A percentile compares a stretch with the other conserved stretches of the same genome.
These are phyloP conservation scores for Taphrina betulina DNA, from an alignment of 1,139 yeast genomes.

Conservation along the genomic window DNA sequence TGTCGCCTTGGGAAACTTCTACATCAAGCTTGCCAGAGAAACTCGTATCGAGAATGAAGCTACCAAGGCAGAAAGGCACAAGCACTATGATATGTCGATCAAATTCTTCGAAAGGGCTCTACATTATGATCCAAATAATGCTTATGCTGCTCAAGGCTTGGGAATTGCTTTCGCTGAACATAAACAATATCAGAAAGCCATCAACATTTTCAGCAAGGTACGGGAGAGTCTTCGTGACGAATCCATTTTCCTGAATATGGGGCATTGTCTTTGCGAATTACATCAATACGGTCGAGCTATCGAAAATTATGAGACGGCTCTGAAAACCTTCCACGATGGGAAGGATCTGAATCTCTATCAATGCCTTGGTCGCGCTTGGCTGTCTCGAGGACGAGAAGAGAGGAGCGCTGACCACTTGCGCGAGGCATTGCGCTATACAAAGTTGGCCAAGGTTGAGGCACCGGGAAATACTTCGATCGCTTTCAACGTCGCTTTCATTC, in stretches of 20 bases:
- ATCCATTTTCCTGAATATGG: constrained; percentile 79
- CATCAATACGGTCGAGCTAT: constrained; percentile 82
- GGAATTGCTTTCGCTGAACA: constrained; percentile 92
- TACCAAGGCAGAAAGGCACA: constrained; percentile 67
- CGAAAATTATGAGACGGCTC: constrained; percentile 48
- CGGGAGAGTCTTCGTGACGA: constrained; percentile 86
- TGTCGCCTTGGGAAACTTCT: constrained; percentile 84
- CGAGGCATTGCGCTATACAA: constrained; percentile 63
- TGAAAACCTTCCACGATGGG: constrained; percentile 59
- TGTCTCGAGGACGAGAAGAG: constrained; percentile 71
- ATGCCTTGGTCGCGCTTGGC: constrained; percentile 85
- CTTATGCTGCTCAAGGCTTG: constrained; percentile 96
- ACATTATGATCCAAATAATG: constrained; percentile 77
- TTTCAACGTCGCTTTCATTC: constrained; percentile 80
- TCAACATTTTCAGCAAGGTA: constrained; percentile 72
- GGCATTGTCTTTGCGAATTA: constrained; percentile 80
- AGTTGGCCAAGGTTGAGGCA: constrained; percentile 43
- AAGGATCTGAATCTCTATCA: constrained; percentile 60
- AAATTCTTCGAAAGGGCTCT: constrained; percentile 87
- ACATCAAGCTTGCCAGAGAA: constrained; percentile 79
- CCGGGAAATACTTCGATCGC: constrained; percentile 52
- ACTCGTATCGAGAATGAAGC: constrained; percentile 53
- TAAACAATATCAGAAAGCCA: constrained; percentile 65
- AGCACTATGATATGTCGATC: constrained; percentile 80
- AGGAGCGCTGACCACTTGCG: constrained; percentile 60